A percentile compares a stretch with the other conserved stretches of the same genome.
phyloP scores from a whole-genome alignment of 495 filamentous ascomycete species.

The Annulohypoxylon moriforme region DNA sequence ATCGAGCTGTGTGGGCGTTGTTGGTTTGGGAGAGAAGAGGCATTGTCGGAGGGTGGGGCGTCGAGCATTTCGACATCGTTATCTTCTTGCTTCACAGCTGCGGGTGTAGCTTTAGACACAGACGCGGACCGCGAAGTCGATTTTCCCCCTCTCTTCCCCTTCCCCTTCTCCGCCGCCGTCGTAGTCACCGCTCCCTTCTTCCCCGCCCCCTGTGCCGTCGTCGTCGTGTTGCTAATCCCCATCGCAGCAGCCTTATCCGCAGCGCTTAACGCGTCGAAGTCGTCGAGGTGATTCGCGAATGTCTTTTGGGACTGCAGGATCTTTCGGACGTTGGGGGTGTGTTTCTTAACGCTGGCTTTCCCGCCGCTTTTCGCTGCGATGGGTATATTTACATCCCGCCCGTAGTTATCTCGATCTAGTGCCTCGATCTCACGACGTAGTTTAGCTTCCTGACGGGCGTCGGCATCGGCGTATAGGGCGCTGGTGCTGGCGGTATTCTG shows the following conservation, averaged over 20 bases:
- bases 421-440: slow-evolving; percentile 80
- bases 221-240: slow-evolving; percentile 38
- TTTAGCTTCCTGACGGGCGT: slow-evolving; percentile 76
- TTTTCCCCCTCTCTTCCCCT: slow-evolving; percentile 37
- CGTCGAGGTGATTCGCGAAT: slow-evolving; percentile 89
- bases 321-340: slow-evolving; percentile 83
- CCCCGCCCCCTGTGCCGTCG: slow-evolving; percentile 19
- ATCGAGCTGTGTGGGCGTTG: slow-evolving; percentile 42
- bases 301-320: slow-evolving; percentile 93
- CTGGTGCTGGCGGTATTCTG: slow-evolving; percentile 48
- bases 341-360: slow-evolving; percentile 58
- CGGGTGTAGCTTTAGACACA: slow-evolving; percentile 40
- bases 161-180: slow-evolving; percentile 26
- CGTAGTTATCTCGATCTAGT: slow-evolving; percentile 79
- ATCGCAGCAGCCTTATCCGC: slow-evolving; percentile 17
- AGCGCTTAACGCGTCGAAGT: slow-evolving; percentile 78
- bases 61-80: slow-evolving; percentile 54
- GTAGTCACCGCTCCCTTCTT: slow-evolving; percentile 37
- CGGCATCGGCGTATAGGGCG: slow-evolving; percentile 69
- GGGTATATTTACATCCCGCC: slow-evolving; percentile 75
- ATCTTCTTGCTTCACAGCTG: slow-evolving; percentile 42
- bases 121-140: slow-evolving; percentile 39
- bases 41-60: slow-evolving; percentile 40
- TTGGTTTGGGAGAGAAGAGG: background rate
- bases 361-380: slow-evolving; percentile 59